Percentiles rank a stretch among this genome's conserved stretches.
Evolutionary conservation across 495 filamentous ascomycete genomes (phyloP).

Genomic region (Penicillium cinerascens): DNA sequence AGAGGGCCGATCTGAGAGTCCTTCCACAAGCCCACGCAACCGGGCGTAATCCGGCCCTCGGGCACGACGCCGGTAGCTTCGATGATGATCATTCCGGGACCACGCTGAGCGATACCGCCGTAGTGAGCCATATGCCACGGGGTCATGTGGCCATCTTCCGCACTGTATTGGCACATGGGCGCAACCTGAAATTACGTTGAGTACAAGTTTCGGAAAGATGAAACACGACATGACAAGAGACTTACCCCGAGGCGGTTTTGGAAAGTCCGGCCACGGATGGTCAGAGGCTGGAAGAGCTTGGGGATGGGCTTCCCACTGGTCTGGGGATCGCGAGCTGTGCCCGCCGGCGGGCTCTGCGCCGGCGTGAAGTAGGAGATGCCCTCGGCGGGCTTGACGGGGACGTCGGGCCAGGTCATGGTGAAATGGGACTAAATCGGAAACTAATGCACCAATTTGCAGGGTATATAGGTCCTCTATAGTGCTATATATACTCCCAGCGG

Average conservation of each 20-base stretch:
- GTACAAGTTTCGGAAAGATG: conserved; percentile 2
- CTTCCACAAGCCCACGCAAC: conserved; percentile 69
- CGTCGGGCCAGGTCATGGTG: conserved; percentile 34
- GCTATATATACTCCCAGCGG: conserved; percentile 3
- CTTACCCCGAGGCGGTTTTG: conserved; percentile 60
- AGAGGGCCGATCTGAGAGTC: conserved; percentile 67
- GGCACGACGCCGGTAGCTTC: conserved; percentile 70
- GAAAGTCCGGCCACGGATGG: conserved; percentile 53
- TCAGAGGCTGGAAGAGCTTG: conserved; percentile 67
- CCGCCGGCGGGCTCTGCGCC: conserved; percentile 58
- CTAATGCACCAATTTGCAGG: neutral
- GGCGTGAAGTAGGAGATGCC: conserved; percentile 69
- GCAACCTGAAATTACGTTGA: conserved; percentile 33
- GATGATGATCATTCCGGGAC: conserved; percentile 64
- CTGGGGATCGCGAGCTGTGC: conserved; percentile 61
- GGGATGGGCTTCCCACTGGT: conserved; percentile 53
- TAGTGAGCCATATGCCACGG: conserved; percentile 60
- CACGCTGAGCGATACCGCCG: conserved; percentile 59
- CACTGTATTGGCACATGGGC: conserved; percentile 69
- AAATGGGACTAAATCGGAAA: neutral
- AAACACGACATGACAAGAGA: conserved; percentile 3
- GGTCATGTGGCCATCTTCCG: conserved; percentile 59
- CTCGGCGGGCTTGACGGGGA: conserved; percentile 40
- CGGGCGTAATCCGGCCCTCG: conserved; percentile 74
- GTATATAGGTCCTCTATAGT: neutral